phyloP scores from a whole-genome alignment of 2,329 filamentous ascomycete genomes.

The Escovopsis sp. region DNA sequence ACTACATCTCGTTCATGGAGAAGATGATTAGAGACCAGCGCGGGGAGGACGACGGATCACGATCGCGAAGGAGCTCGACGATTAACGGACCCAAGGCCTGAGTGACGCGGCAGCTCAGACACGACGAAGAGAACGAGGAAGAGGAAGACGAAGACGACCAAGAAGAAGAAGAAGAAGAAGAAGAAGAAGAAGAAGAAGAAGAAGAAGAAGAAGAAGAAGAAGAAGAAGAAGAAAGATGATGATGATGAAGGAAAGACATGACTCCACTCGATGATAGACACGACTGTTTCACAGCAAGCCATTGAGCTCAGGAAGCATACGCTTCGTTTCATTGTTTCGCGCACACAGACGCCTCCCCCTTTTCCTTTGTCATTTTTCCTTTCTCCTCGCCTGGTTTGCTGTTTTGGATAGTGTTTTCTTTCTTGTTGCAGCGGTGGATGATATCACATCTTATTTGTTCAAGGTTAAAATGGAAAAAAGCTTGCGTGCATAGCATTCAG shows the following conservation, averaged over 20 bases:
- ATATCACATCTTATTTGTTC: neutral
- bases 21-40: conserved; percentile 46
- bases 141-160: too few relatives aligned
- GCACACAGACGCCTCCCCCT: neutral
- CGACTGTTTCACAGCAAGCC: neutral
- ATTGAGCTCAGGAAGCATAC: neutral
- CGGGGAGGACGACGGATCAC: conserved; percentile 14
- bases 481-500: neutral
- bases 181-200: too few relatives aligned
- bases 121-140: neutral
- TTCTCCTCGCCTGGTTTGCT: too few relatives aligned
- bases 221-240: too few relatives aligned
- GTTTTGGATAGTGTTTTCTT: too few relatives aligned
- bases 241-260: neutral
- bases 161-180: too few relatives aligned
- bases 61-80: conserved; percentile 19
- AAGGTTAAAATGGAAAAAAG: neutral
- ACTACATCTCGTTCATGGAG: conserved; percentile 97
- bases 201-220: too few relatives aligned
- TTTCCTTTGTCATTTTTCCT: too few relatives aligned
- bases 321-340: neutral
- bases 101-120: neutral
- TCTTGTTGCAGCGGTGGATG: neutral
- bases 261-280: neutral
- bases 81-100: conserved; percentile 17